Evolutionary conservation across 371 early-diverging fungal genomes (phyloP).

Genomic region (Mortierella polycephala): DNA sequence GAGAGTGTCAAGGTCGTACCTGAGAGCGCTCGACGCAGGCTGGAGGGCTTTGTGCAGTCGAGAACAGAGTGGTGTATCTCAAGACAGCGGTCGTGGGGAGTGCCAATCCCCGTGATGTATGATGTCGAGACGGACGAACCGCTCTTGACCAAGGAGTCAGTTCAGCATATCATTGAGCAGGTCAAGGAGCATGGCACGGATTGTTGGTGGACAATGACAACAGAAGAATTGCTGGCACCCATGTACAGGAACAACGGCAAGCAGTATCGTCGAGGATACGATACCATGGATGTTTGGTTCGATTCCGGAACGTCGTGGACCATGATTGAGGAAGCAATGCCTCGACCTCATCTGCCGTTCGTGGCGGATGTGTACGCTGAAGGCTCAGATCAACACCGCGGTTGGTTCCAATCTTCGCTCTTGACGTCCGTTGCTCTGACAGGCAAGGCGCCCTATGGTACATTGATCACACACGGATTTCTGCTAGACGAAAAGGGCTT

Average conservation of each 20-base stretch:
- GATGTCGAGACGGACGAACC: slow-evolving; percentile 71
- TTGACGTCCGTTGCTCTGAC: slow-evolving; percentile 87
- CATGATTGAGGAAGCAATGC: slow-evolving; percentile 63
- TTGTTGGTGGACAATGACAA: slow-evolving; percentile 83
- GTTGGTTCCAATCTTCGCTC: slow-evolving; percentile 97
- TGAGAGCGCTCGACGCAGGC: slow-evolving; percentile 66
- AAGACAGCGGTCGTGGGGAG: slow-evolving; percentile 73
- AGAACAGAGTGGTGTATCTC: slow-evolving; percentile 94
- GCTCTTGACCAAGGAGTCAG: slow-evolving; percentile 71
- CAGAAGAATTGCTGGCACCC: slow-evolving; percentile 78
- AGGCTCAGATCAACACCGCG: slow-evolving; percentile 96
- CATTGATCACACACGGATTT: slow-evolving; percentile 94
- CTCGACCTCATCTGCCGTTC: slow-evolving; percentile 47
- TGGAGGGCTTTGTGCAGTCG: slow-evolving; percentile 72
- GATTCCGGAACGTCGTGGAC: slow-evolving; percentile 93
- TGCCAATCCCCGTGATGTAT: slow-evolving; percentile 70
- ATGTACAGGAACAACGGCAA: slow-evolving; percentile 67
- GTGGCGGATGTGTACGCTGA: slow-evolving; percentile 92
- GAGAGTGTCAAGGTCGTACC: slow-evolving; percentile 70
- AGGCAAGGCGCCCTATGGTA: slow-evolving; percentile 83
- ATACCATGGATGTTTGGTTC: slow-evolving; percentile 97
- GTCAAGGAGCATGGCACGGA: slow-evolving; percentile 74
- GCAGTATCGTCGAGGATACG: slow-evolving; percentile 70
- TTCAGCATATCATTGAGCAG: slow-evolving; percentile 74
- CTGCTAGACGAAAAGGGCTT: slow-evolving; percentile 89